Base-by-base conservation (phyloP, 2,329 filamentous ascomycete genomes). In the Epichloe sibirici region DNA sequence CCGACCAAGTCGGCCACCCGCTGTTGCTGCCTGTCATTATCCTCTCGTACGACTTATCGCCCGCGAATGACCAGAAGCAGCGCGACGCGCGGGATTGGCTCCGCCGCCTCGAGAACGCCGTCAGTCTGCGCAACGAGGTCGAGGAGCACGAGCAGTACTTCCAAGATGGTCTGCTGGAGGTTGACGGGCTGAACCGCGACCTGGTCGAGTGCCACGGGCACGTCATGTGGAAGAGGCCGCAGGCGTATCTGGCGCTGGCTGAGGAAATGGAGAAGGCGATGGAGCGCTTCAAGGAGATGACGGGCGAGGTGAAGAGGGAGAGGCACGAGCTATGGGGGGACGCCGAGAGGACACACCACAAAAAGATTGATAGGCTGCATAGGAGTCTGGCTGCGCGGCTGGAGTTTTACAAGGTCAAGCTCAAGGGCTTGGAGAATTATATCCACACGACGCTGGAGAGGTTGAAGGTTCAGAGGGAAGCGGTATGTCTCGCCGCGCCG, bases 151-250 rank as follows among this genome's bases (percentile, higher is more conserved):
- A 81, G 61, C 70, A 70, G 57, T 80, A 81, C 59, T 71, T 82
- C 55, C 71, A 76, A 51, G 69, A 71, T 43, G 72, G 72, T 7
- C 67, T 73, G 17, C 67, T 83, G 46, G 77, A 82, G 57, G 69
- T 83, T 2, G 79, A 83, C 60, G 73, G 74, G 51, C 71, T 83
- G 62, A 83, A 79, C 61, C 71, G 77, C 31, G 79, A 82, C 59
- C 69, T 83, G 45, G 79, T 83, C 56, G 80, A 83, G 66, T 83
- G 80, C 58, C 78, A 83, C 61, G 74, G 75, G 0, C 77, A 79
- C 58, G 78, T 82, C 34, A 69, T 82, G 56, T 82, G 79, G 79
- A 81, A 82, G 65, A 70, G 79, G 37, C 80, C 80, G 1, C 77
- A 81, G 64, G 78, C 81, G 1, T 83, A 82, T 59, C 65, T 74